Evolutionary conservation across 305 asterid species (phyloP).

Genomic region (Solanum hybrid): DNA sequence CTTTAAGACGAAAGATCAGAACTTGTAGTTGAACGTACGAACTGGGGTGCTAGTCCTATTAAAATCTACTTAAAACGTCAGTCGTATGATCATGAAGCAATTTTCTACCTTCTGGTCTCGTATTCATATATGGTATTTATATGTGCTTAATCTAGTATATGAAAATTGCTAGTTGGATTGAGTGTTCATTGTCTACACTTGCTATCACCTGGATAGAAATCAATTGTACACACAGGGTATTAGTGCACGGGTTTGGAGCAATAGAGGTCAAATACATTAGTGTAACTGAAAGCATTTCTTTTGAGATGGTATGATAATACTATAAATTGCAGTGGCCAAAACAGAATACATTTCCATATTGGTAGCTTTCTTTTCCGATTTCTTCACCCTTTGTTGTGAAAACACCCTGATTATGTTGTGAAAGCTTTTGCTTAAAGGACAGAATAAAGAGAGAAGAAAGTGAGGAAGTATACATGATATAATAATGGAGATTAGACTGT

Average conservation of each 20-base stretch:
- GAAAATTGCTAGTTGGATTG: neutral
- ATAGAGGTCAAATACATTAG: neutral
- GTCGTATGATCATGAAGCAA: neutral
- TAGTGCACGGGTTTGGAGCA: neutral
- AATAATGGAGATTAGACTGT: neutral
- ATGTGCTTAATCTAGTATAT: neutral
- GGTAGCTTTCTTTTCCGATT: neutral
- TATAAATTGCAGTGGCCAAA: neutral
- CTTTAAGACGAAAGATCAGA: neutral
- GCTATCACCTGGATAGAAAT: neutral
- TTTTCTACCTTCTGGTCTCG: neutral
- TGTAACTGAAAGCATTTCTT: neutral
- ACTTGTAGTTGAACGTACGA: neutral
- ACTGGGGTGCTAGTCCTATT: neutral
- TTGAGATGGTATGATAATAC: neutral
- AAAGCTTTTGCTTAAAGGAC: neutral
- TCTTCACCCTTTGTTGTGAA: neutral
- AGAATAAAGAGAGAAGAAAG: neutral
- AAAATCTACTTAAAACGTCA: neutral
- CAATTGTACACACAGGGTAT: neutral
- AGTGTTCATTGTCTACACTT: neutral
- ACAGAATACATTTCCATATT: neutral
- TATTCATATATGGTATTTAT: neutral
- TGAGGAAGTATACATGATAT: neutral
- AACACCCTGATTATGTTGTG: neutral